Base-by-base conservation (phyloP, 768 basidiomycete species). In the Astraeus odoratus region DNA sequence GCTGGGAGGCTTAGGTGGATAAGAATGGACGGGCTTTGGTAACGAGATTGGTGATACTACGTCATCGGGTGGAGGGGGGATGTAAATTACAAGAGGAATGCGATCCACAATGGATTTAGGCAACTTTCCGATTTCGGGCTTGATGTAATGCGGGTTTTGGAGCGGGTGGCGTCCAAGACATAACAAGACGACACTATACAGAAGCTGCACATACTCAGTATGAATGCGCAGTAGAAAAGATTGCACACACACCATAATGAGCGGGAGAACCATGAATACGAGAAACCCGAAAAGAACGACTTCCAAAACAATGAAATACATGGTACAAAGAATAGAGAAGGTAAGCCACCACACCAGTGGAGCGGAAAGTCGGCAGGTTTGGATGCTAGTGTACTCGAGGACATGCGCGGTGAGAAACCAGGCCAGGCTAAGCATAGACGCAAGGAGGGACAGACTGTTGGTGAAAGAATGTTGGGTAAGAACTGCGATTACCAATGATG, bases 331-430 rank as follows among this genome's bases (percentile, higher is more conserved):
- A 53, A 91, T 81, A 27, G 78, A 82, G 59, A 92, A 89, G 18
- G 77, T 78, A 37, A 90, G 76, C 86, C 86, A 92, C 88, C 88
- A 92, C 26, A 91, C 66, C 52, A 89, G 83, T 7, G 89, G 89
- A 10, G 88, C 76, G 0, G 83, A 69, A 46, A 71, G 64, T 16
- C 89, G 81, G 47, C 89, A 92, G 13, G 80, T 76, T 50, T 80
- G 70, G 23, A 86, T 67, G 7, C 87, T 84, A 13, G 84, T 84
- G 56, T 89, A 91, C 49, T 80, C 75, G 44, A 91, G 67, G 23
- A 89, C 80, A 57, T 92, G 84, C 9, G 87, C 85, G 15, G 80
- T 82, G 22, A 91, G 60, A 54, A 91, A 91, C 86, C 90, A 92
- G 44, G 74, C 79, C 8, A 91, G 57, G n/a, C 83, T 84, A 46